Evolutionary conservation across 2,329 filamentous ascomycete species (phyloP).

Genomic region (Nothomitra cinnamomea): DNA sequence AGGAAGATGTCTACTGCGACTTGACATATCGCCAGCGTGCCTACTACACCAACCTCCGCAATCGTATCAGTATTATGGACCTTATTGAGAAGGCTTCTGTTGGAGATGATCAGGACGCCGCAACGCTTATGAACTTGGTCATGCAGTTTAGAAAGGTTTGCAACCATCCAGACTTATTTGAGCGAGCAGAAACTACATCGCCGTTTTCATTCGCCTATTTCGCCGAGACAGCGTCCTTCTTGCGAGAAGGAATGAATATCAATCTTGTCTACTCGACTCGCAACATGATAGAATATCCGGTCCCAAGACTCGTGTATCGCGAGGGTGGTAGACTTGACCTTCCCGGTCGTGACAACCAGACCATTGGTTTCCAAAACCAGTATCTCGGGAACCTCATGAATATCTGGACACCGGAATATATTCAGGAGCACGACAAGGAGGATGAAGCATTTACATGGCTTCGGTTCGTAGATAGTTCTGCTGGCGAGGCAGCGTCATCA

Average conservation of each 20-base stretch:
- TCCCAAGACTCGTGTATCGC: conserved; percentile 72
- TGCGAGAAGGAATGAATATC: conserved; percentile 70
- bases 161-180: conserved; percentile 94
- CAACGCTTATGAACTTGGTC: conserved; percentile 95
- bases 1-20: conserved; percentile 89
- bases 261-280: conserved; percentile 75
- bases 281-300: conserved; percentile 66
- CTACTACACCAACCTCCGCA: conserved; percentile 80
- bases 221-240: conserved; percentile 87
- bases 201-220: conserved; percentile 73
- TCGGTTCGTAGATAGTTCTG: conserved; percentile 64
- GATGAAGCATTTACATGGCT: conserved; percentile 74
- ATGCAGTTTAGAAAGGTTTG: conserved; percentile 99
- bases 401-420: conserved; percentile 70
- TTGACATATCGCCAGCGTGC: conserved; percentile 91
- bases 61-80: conserved; percentile 97
- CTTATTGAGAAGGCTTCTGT: conserved; percentile 92
- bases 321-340: conserved; percentile 61
- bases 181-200: conserved; percentile 80
- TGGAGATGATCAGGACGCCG: conserved; percentile 86
- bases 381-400: conserved; percentile 73
- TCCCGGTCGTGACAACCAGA: conserved; percentile 53
- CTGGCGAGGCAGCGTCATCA: conserved; percentile 51
- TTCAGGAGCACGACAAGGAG: conserved; percentile 43
- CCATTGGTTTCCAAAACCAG: conserved; percentile 64